Percentiles rank a stretch among this genome's conserved stretches.
These are phyloP conservation scores for Coemansia sp. DNA, from an alignment of 192 early-diverging fungal genomes.

Conservation along the genomic window DNA sequence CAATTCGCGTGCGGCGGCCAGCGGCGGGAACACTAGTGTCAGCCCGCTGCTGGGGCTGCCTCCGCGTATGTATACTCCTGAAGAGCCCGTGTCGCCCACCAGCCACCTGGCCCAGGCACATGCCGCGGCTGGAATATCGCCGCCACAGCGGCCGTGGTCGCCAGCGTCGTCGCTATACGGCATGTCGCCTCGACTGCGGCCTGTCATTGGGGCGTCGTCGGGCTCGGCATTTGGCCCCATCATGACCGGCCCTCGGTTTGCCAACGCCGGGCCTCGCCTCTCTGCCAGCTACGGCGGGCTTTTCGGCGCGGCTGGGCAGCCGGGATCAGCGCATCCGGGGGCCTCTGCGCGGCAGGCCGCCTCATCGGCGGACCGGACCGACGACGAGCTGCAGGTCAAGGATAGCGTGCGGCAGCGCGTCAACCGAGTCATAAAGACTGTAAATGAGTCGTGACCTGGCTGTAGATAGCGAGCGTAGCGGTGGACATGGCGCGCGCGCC, in stretches of 20 bases:
- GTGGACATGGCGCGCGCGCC: no score
- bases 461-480: no score
- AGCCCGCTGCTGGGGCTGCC: constrained; percentile 28
- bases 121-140: background rate
- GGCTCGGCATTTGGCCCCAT: constrained; percentile 15
- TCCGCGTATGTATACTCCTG: constrained; percentile 35
- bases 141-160: constrained; percentile 18
- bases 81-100: constrained; percentile 13
- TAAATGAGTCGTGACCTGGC: constrained; percentile 44
- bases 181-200: constrained; percentile 31
- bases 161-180: constrained; percentile 6
- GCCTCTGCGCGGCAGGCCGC: background rate
- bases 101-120: background rate
- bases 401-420: constrained; percentile 47
- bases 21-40: constrained; percentile 5
- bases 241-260: constrained; percentile 9
- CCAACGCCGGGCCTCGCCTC: constrained; percentile 7
- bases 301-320: background rate
- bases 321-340: background rate
- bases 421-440: constrained; percentile 35
- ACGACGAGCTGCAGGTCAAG: constrained; percentile 35
- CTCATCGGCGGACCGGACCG: background rate
- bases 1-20: constrained; percentile 21
- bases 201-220: constrained; percentile 28
- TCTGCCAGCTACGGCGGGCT: constrained; percentile 1